phyloP scores from a whole-genome alignment of 2,329 filamentous ascomycete species.

The Biscogniauxia mediterranea region DNA sequence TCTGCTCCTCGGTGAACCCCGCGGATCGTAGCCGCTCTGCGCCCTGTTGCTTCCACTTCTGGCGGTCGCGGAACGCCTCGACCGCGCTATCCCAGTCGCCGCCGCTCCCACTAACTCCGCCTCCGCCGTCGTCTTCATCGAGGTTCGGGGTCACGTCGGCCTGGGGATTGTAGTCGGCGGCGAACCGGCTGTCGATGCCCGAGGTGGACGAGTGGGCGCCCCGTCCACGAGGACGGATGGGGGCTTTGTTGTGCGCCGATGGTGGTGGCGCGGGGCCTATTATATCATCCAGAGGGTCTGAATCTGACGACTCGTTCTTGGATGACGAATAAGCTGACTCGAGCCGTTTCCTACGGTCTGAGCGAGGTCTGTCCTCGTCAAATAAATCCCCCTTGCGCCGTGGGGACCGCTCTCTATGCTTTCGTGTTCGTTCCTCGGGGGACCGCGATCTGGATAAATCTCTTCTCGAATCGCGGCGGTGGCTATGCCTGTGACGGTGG shows the following conservation, averaged over 20 bases:
- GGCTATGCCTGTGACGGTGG: constrained; percentile 7
- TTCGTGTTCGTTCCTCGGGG: constrained; percentile 9
- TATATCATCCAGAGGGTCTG: constrained; percentile 72
- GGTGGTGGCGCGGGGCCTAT: constrained; percentile 69
- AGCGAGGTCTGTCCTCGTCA: constrained; percentile 5
- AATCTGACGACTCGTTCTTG: constrained; percentile 42
- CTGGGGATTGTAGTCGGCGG: constrained; percentile 58
- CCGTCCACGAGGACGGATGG: constrained; percentile 63
- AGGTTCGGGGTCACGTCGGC: constrained; percentile 50
- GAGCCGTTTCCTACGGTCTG: constrained; percentile 3
- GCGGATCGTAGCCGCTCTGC: constrained; percentile 73
- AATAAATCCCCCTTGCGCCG: not conserved
- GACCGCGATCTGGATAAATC: constrained; percentile 1
- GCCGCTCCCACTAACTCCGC: constrained; percentile 29
- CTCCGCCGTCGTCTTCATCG: constrained; percentile 39
- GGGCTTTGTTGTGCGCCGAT: constrained; percentile 30
- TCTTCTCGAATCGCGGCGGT: constrained; percentile 10
- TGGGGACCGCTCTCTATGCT: constrained; percentile 9
- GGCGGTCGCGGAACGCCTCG: constrained; percentile 76
- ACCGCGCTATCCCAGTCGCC: constrained; percentile 79
- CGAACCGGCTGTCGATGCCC: constrained; percentile 79
- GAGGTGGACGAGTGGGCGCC: constrained; percentile 61
- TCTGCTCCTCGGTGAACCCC: constrained; percentile 74
- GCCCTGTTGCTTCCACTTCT: constrained; percentile 72
- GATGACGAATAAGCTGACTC: constrained; percentile 3